phyloP scores from a whole-genome alignment of 306 rosid genomes.

The Prunus davidiana region DNA sequence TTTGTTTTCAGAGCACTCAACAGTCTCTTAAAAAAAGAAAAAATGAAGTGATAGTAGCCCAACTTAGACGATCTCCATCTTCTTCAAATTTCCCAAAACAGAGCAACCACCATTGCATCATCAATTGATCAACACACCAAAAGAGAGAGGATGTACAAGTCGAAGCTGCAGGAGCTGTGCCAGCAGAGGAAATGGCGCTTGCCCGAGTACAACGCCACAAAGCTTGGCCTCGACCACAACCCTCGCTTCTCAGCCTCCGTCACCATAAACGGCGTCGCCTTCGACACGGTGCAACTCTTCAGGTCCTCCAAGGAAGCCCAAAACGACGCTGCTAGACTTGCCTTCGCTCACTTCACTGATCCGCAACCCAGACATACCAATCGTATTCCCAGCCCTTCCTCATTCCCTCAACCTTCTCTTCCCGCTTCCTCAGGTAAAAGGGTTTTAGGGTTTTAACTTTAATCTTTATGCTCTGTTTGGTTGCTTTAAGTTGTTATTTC shows the following conservation, averaged over 20 bases:
- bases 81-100: too few relatives aligned
- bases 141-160: constrained; percentile 43
- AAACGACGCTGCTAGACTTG: constrained; percentile 58
- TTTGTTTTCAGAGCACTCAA: too few relatives aligned
- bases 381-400: constrained; percentile 4
- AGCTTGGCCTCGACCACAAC: constrained; percentile 48
- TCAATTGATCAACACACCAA: too few relatives aligned
- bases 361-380: constrained; percentile 14
- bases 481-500: too few relatives aligned
- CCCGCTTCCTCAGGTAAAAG: constrained; percentile 1
- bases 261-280: constrained; percentile 26
- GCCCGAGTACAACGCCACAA: constrained; percentile 32
- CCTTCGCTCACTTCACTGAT: constrained; percentile 42
- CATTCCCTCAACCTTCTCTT: constrained; percentile 22
- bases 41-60: too few relatives aligned
- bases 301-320: constrained; percentile 44
- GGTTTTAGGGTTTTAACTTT: not conserved
- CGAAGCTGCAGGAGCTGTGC: constrained; percentile 54
- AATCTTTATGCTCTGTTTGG: not conserved
- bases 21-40: too few relatives aligned
- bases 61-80: too few relatives aligned
- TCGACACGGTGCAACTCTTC: not conserved
- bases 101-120: too few relatives aligned
- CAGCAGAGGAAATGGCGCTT: constrained; percentile 40
- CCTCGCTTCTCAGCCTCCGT: constrained; percentile 42